Evolutionary conservation across 2,329 filamentous ascomycete species (phyloP), one percentile per base, ranked within the genome.

Genomic region (Lecanosticta acicola): DNA sequence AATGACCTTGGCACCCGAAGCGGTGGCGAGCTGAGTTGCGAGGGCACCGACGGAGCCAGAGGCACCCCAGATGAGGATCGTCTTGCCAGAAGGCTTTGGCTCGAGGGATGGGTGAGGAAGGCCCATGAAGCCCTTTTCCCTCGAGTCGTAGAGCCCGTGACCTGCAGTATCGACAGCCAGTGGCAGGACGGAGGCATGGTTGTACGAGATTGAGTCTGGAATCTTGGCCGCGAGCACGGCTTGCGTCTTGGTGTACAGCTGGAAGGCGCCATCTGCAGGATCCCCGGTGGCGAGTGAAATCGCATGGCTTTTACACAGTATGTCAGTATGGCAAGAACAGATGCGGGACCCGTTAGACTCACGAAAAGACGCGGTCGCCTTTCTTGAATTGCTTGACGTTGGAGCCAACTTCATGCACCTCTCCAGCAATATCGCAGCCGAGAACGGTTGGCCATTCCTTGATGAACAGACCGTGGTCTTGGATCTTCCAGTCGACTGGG

Each of bases 151-250:
- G 11, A 74, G 66, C 19, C 65, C 67, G n/a, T 62, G 59, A 14
- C 68, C 59, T 13, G 71, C 70, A 3, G 71, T 73, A 18, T 68
- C 67, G 45, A 73, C 60, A 16, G 68, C 68, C 7, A 73, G 61
- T 1, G 71, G 71, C 1, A 74, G 63, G 18, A 73, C 70, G 20
- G 62, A 53, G 19, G 65, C 71, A 8, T 66, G 49, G 8, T 55
- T 64, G 55, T 61, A 74, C 39, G 65, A 59, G 21, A 71, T 49
- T 7, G 56, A 58, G 32, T 58, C 54, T 0, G 71, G 71, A 39
- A 74, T 66, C 32, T 65, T 64, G 3, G 67, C 56, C 11, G 66
- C 62, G 10, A 65, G 52, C 40, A 58, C 54, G 1, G 60, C 58
- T 26, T 54, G 53, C 29, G 57, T 53, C 5, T 52, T 37, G 9